phyloP scores from a whole-genome alignment of 2,329 filamentous ascomycete species.

The Hypoxylon sp. region DNA sequence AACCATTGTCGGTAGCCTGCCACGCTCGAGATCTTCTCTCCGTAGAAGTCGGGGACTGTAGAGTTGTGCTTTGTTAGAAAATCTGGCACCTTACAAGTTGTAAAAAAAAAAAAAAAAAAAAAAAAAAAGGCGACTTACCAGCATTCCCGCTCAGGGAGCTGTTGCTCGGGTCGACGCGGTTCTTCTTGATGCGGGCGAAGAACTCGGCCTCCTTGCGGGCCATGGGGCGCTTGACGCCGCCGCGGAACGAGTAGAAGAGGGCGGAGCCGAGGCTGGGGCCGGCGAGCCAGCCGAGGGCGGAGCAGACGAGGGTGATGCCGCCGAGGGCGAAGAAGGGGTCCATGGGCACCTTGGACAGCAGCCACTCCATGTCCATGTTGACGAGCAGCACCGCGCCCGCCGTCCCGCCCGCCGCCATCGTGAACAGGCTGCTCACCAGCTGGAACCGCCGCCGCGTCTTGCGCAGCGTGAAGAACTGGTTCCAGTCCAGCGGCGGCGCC shows the following conservation, averaged over 20 bases:
- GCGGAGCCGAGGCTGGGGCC: conserved; percentile 84
- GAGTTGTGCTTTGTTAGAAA: conserved; percentile 5
- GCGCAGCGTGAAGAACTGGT: conserved; percentile 90
- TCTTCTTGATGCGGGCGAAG: conserved; percentile 88
- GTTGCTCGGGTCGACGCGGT: conserved; percentile 88
- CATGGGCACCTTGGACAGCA: conserved; percentile 76
- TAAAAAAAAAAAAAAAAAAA: too few species aligned
- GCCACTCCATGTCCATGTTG: conserved; percentile 73
- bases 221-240: conserved; percentile 75
- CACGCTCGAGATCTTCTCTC: conserved; percentile 96
- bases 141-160: conserved; percentile 87
- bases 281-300: conserved; percentile 85
- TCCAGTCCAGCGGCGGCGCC: conserved; percentile 74
- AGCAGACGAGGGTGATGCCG: conserved; percentile 77
- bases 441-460: conserved; percentile 85
- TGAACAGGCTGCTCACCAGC: conserved; percentile 75
- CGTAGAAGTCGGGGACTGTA: conserved; percentile 91
- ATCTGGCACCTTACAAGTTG: background rate
- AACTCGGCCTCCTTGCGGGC: conserved; percentile 91
- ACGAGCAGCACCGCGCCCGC: conserved; percentile 72
- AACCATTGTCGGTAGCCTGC: conserved; percentile 92
- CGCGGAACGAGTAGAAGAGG: conserved; percentile 79
- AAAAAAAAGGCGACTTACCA: conserved; percentile 53
- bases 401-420: conserved; percentile 68
- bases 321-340: conserved; percentile 90